Conservation (phyloP, 441 rosid species). For the Aquilaria agallochum region DNA sequence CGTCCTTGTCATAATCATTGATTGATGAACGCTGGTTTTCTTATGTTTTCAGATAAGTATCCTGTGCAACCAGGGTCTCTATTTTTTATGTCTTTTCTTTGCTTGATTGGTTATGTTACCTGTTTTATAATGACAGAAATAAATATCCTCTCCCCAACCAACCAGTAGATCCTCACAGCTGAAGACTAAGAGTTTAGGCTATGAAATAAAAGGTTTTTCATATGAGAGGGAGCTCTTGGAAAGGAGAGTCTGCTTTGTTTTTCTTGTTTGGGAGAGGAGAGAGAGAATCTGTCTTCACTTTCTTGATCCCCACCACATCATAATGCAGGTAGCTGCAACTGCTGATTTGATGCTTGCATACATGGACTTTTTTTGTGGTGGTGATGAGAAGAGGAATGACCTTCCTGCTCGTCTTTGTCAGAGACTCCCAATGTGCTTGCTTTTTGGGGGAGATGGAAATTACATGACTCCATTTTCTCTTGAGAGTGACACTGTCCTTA, state of each 20-base stretch:
- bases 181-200: neutral
- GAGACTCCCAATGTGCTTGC: constrained; percentile 69
- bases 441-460: constrained; percentile 90
- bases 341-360: constrained; percentile 81
- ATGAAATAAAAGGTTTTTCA: too few relatives aligned
- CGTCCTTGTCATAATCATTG: too few relatives aligned
- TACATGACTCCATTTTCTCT: constrained; percentile 84
- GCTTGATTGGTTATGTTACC: neutral
- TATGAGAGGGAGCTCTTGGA: too few relatives aligned
- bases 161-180: too few relatives aligned
- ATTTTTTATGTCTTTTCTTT: neutral
- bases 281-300: neutral
- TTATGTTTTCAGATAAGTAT: too few relatives aligned
- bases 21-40: too few relatives aligned
- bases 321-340: constrained; percentile 70
- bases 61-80: too few relatives aligned
- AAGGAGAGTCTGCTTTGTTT: too few relatives aligned
- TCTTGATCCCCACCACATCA: constrained; percentile 1
- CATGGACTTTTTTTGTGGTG: constrained; percentile 86
- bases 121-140: neutral
- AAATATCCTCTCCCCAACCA: too few relatives aligned
- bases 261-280: too few relatives aligned
- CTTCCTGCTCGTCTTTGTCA: constrained; percentile 72
- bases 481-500: constrained; percentile 73
- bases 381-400: constrained; percentile 85